Percentiles rank a stretch among this genome's conserved stretches.
Evolutionary conservation across 805 yeast genomes (phyloP).

Genomic region (Lachancea mirantina): DNA sequence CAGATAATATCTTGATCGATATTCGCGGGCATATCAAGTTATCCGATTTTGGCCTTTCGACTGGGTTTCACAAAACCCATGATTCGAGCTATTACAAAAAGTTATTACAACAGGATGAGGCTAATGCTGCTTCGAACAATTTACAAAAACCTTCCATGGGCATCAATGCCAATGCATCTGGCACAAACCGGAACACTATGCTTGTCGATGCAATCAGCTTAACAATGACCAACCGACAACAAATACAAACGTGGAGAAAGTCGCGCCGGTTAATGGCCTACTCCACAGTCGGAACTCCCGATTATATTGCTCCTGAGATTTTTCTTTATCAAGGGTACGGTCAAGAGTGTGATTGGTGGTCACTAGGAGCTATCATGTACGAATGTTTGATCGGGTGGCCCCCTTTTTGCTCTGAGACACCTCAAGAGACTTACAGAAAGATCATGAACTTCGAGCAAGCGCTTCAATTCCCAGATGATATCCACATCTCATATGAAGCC

Average conservation of each 20-base stretch:
- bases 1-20: constrained; percentile 88
- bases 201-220: constrained; percentile 91
- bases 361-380: constrained; percentile 91
- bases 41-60: constrained; percentile 80
- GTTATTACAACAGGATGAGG: constrained; percentile 59
- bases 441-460: constrained; percentile 88
- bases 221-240: constrained; percentile 91
- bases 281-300: constrained; percentile 95
- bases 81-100: constrained; percentile 82
- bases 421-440: constrained; percentile 88
- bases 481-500: constrained; percentile 80
- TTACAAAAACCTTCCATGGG: constrained; percentile 32
- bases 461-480: constrained; percentile 81
- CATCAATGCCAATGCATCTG: constrained; percentile 13
- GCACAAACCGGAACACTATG: constrained; percentile 60
- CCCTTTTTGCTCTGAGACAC: constrained; percentile 91
- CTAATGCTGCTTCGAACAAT: constrained; percentile 21
- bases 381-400: constrained; percentile 97
- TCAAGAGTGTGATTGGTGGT: constrained; percentile 98
- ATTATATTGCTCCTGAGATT: constrained; percentile 92
- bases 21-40: constrained; percentile 74
- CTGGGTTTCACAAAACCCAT: constrained; percentile 92
- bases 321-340: constrained; percentile 91
- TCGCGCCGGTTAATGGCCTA: constrained; percentile 89
- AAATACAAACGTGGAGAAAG: constrained; percentile 94